A percentile compares a stretch with the other conserved stretches of the same genome.
Evolutionary conservation across 306 rosid genomes (phyloP).

Genomic region (Rosa persica): DNA sequence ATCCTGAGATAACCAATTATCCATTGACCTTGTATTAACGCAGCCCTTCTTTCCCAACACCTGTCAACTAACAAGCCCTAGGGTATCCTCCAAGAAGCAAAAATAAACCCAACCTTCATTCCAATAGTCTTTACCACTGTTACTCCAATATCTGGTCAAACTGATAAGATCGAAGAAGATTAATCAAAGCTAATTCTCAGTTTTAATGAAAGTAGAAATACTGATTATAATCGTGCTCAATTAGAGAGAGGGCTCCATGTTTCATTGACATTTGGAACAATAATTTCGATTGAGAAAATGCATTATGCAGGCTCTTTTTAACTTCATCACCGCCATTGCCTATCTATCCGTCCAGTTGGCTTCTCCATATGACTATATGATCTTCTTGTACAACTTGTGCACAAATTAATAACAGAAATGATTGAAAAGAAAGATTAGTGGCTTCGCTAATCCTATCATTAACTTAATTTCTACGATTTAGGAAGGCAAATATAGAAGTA

Average conservation of each 20-base stretch:
- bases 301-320: background rate
- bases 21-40: no score
- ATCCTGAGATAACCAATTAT: no score
- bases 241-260: no score
- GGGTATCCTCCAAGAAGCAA: no score
- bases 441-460: slow-evolving; percentile 23
- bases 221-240: no score
- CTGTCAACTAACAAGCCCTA: no score
- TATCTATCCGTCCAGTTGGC: slow-evolving; percentile 29
- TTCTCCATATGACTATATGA: background rate
- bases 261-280: no score
- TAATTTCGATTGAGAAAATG: background rate
- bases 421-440: slow-evolving; percentile 18
- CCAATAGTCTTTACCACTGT: background rate
- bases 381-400: background rate
- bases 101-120: background rate
- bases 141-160: no score
- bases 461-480: background rate
- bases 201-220: no score
- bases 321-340: slow-evolving; percentile 8
- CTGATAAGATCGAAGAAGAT: no score
- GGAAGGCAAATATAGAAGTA: background rate
- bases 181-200: no score
- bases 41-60: no score
- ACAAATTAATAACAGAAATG: background rate